Evolutionary conservation across 1,284 basidiomycete genomes (phyloP).

Genomic region (Leccinum subrobustum): DNA sequence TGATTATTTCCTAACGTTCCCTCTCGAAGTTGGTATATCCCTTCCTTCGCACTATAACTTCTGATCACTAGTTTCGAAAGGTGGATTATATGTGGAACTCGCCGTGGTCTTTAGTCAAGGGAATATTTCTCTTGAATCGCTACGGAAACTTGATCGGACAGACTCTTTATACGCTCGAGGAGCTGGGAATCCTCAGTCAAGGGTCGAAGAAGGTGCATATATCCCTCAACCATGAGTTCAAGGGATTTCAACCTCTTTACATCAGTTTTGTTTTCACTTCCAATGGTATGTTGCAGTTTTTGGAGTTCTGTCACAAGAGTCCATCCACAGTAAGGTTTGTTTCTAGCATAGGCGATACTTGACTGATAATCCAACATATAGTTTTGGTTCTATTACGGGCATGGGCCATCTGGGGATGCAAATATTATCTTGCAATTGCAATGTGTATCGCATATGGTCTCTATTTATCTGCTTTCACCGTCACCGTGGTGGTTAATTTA

Average conservation of each 20-base stretch:
- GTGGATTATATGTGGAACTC: conserved; percentile 15
- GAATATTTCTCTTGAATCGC: conserved; percentile 16
- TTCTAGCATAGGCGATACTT: not conserved
- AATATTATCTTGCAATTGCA: not conserved
- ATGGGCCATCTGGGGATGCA: conserved; percentile 20
- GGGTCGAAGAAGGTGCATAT: not conserved
- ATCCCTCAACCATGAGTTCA: not conserved
- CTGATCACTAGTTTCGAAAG: not conserved
- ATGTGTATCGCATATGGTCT: conserved; percentile 1
- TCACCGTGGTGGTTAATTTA: not conserved
- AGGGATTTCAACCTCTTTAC: not conserved
- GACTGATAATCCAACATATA: not conserved
- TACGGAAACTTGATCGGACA: conserved; percentile 15
- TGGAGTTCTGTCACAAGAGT: conserved; percentile 6
- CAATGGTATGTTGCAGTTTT: not conserved
- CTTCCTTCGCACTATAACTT: not conserved
- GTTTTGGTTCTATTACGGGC: conserved; percentile 18
- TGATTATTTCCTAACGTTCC: conserved; percentile 13
- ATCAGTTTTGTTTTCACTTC: not conserved
- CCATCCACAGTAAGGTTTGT: conserved; percentile 11
- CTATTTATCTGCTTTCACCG: conserved; percentile 1
- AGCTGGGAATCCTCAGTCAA: not conserved
- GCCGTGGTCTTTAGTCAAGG: conserved; percentile 11
- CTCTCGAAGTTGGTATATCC: conserved; percentile 10
- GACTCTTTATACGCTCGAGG: conserved; percentile 1